Conservation (phyloP, 495 filamentous ascomycete species). For the Neurospora africana region DNA sequence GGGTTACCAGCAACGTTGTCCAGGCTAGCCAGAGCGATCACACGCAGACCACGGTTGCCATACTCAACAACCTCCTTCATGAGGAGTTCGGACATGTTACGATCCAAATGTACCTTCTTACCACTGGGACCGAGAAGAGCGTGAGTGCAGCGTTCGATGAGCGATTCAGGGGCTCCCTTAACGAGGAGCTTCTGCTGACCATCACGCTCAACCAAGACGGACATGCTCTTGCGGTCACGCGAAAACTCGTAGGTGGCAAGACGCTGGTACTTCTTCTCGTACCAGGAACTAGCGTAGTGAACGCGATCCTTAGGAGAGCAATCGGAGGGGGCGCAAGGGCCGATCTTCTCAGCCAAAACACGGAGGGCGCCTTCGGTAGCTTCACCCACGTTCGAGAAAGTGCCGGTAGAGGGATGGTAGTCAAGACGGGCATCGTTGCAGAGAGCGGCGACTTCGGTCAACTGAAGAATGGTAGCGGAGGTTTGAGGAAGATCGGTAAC, state of each 20-base stretch:
- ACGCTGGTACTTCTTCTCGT: slow-evolving; percentile 61
- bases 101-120: slow-evolving; percentile 57
- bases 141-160: slow-evolving; percentile 83
- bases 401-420: slow-evolving; percentile 61
- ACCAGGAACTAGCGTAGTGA: slow-evolving; percentile 73
- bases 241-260: slow-evolving; percentile 95
- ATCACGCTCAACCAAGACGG: slow-evolving; percentile 68
- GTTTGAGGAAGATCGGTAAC: slow-evolving; percentile 58
- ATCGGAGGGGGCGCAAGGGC: slow-evolving; percentile 38
- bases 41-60: slow-evolving; percentile 82
- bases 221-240: slow-evolving; percentile 98
- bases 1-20: slow-evolving; percentile 61
- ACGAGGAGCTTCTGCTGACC: slow-evolving; percentile 72
- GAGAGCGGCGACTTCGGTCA: slow-evolving; percentile 77
- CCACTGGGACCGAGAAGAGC: slow-evolving; percentile 65
- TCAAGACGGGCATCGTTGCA: slow-evolving; percentile 86
- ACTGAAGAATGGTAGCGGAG: slow-evolving; percentile 70
- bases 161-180: slow-evolving; percentile 91
- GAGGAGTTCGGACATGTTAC: slow-evolving; percentile 56
- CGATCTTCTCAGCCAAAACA: slow-evolving; percentile 90
- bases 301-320: slow-evolving; percentile 44
- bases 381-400: slow-evolving; percentile 82
- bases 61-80: slow-evolving; percentile 74
- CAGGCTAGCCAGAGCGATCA: slow-evolving; percentile 82
- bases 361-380: slow-evolving; percentile 92